A percentile compares a stretch with the other conserved stretches of the same genome.
phyloP scores from a whole-genome alignment of 116 monocot species.

The Posidonia oceanica region DNA sequence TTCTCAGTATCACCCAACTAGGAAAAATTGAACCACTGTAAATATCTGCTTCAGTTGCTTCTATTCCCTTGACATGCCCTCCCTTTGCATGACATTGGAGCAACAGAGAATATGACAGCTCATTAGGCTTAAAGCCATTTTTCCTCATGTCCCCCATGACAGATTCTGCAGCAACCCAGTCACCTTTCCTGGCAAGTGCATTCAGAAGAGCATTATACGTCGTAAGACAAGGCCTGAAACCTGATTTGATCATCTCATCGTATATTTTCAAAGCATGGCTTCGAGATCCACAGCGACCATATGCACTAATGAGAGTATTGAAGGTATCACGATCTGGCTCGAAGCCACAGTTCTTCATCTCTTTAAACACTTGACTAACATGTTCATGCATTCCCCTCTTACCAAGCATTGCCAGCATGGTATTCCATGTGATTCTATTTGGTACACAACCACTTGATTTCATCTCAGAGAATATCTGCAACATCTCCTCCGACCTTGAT shows the following conservation, averaged over 20 bases:
- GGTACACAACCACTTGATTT: slow-evolving; percentile 67
- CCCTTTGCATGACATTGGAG: slow-evolving; percentile 72
- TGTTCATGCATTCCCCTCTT: slow-evolving; percentile 58
- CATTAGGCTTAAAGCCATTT: slow-evolving; percentile 65
- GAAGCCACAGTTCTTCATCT: slow-evolving; percentile 74
- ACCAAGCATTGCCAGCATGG: slow-evolving; percentile 74
- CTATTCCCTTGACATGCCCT: slow-evolving; percentile 40
- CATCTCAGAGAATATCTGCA: slow-evolving; percentile 70
- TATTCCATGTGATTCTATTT: slow-evolving; percentile 89
- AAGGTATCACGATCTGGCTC: slow-evolving; percentile 77
- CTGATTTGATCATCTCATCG: slow-evolving; percentile 55
- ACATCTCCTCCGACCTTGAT: slow-evolving; percentile 51
- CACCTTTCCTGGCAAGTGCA: slow-evolving; percentile 67
- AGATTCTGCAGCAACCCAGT: slow-evolving; percentile 53
- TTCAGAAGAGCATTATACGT: slow-evolving; percentile 87
- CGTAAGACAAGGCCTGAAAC: slow-evolving; percentile 60
- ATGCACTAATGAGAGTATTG: slow-evolving; percentile 82
- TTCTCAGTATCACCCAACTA: slow-evolving; percentile 60
- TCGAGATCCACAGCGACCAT: slow-evolving; percentile 63
- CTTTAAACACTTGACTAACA: slow-evolving; percentile 47
- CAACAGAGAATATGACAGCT: slow-evolving; percentile 64
- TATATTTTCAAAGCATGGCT: slow-evolving; percentile 50
- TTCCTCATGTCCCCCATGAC: slow-evolving; percentile 51
- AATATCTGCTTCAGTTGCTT: slow-evolving; percentile 35
- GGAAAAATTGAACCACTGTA: slow-evolving; percentile 48